Conservation (phyloP, 2,329 filamentous ascomycete genomes). For the Xylariales sp. region DNA sequence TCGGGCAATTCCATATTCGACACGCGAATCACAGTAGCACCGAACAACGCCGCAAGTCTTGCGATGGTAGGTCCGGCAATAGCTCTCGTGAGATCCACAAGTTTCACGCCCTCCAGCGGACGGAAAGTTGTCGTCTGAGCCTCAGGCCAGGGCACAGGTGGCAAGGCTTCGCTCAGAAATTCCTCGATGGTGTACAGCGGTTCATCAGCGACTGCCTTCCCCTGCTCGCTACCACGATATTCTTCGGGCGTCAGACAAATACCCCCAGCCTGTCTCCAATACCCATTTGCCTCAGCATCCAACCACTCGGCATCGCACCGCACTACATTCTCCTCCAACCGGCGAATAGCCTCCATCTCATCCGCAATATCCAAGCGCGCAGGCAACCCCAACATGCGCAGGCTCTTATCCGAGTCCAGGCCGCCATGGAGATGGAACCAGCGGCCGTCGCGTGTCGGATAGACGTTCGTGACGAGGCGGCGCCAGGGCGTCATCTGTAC, state of each 20-base stretch:
- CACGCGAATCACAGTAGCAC: conserved; percentile 51
- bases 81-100: conserved; percentile 52
- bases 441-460: conserved; percentile 50
- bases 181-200: conserved; percentile 46
- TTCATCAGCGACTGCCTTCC: conserved; percentile 43
- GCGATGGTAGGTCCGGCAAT: conserved; percentile 52
- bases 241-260: conserved; percentile 51
- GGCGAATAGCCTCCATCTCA: conserved; percentile 48
- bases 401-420: conserved; percentile 46
- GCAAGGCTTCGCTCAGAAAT: conserved; percentile 39
- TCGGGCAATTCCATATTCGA: conserved; percentile 50
- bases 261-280: conserved; percentile 50
- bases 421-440: conserved; percentile 54
- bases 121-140: conserved; percentile 39
- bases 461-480: conserved; percentile 51
- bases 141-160: conserved; percentile 46
- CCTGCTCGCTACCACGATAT: conserved; percentile 48
- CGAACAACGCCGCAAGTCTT: conserved; percentile 49
- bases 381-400: conserved; percentile 51
- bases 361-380: conserved; percentile 42
- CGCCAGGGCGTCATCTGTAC: conserved; percentile 47
- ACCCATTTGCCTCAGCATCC: conserved; percentile 50
- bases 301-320: conserved; percentile 47
- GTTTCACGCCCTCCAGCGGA: conserved; percentile 50
- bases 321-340: conserved; percentile 42